Conservation (phyloP, 2,329 filamentous ascomycete genomes). For the Epichloe gansuensis region DNA sequence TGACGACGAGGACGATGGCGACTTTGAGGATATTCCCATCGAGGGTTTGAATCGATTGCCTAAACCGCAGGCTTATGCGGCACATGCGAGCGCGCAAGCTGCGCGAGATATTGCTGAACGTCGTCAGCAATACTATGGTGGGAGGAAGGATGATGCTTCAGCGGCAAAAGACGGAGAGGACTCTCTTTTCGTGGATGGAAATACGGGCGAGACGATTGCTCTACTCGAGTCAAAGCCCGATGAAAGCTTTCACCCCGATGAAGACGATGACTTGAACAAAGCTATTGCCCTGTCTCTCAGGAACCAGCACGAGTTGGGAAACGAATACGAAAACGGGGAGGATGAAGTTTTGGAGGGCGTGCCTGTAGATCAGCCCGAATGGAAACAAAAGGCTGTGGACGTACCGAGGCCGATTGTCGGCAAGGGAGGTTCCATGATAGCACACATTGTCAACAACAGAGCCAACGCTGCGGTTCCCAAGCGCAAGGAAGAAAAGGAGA, state of each 20-base stretch:
- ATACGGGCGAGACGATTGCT: constrained; percentile 13
- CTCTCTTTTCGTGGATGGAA: constrained; percentile 34
- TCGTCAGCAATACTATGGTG: constrained; percentile 17
- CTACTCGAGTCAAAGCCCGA: constrained; percentile 20
- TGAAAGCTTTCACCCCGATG: constrained; percentile 25
- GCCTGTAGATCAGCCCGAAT: constrained; percentile 32
- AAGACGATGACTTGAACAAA: constrained; percentile 53
- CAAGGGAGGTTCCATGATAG: constrained; percentile 48
- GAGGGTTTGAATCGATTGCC: constrained; percentile 78
- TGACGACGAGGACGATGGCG: constrained; percentile 60
- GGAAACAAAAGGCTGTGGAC: constrained; percentile 41
- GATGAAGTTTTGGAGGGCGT: constrained; percentile 38
- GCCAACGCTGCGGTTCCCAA: constrained; percentile 48
- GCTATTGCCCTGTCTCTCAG: constrained; percentile 80
- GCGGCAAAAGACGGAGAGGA: constrained; percentile 32
- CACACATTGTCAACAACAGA: constrained; percentile 61
- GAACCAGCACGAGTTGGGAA: constrained; percentile 37
- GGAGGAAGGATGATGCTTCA: constrained; percentile 7
- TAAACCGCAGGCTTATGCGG: constrained; percentile 28
- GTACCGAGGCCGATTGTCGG: constrained; percentile 37
- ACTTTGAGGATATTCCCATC: constrained; percentile 88
- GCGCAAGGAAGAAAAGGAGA: constrained; percentile 13
- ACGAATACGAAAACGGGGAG: constrained; percentile 26
- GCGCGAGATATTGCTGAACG: constrained; percentile 14
- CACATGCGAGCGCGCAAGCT: constrained; percentile 13